A percentile compares a stretch with the other conserved stretches of the same genome.
phyloP scores from a whole-genome alignment of 1,284 basidiomycete genomes.

The Coniferiporia sulphurascens region DNA sequence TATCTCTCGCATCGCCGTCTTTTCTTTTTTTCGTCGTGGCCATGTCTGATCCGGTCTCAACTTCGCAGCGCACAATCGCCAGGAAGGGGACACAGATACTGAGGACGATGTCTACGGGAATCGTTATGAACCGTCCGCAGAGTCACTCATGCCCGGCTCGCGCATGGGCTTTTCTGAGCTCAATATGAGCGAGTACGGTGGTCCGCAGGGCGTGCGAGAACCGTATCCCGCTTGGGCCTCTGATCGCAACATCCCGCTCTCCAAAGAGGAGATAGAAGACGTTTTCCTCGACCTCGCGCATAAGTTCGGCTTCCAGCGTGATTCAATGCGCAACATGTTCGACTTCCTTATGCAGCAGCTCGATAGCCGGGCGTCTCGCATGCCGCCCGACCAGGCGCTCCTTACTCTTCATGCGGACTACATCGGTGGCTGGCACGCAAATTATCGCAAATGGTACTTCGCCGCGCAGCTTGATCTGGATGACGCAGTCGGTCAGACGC shows the following conservation, averaged over 20 bases:
- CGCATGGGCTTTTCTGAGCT: constrained; percentile 60
- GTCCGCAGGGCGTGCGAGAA: constrained; percentile 53
- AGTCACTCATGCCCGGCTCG: constrained; percentile 51
- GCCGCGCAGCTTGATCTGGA: constrained; percentile 98
- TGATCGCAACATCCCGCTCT: constrained; percentile 90
- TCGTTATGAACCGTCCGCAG: constrained; percentile 64
- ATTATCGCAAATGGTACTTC: constrained; percentile 99
- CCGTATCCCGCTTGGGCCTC: constrained; percentile 91
- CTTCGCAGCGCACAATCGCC: constrained; percentile 11
- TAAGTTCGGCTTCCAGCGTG: constrained; percentile 98
- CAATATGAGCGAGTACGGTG: constrained; percentile 52
- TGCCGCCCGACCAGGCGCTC: constrained; percentile 94
- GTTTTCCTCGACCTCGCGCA: constrained; percentile 96
- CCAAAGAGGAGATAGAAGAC: constrained; percentile 99
- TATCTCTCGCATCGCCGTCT: not conserved
- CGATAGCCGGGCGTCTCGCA: constrained; percentile 94
- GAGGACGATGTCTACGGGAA: constrained; percentile 69
- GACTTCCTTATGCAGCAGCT: constrained; percentile 98
- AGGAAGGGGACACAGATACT: constrained; percentile 64
- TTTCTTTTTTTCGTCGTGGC: constrained; percentile 1
- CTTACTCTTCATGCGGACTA: constrained; percentile 97
- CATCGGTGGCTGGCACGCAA: constrained; percentile 95
- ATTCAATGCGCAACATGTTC: constrained; percentile 92
- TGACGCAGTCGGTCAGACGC: constrained; percentile 90
- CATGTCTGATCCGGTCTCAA: not conserved